Base-by-base conservation (phyloP, 2,329 filamentous ascomycete genomes). In the Penicillium verrucosum region DNA sequence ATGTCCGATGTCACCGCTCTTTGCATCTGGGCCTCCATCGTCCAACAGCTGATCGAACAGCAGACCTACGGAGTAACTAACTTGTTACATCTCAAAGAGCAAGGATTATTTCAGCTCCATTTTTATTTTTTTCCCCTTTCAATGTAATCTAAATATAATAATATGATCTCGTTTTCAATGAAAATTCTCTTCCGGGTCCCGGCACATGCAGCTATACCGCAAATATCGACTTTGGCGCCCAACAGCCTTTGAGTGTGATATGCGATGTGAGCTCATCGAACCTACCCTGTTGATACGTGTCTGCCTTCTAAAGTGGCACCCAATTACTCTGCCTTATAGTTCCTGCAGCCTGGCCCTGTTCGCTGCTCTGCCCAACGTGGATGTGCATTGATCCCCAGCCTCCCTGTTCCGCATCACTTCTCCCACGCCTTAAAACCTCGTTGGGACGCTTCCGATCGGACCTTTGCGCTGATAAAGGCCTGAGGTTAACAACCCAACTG, bases 1-100 rank as follows among this genome's bases (percentile, higher is more conserved):
- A 40, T 4, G 0, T 11, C 37, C 38, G 10, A 25, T 21, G 71
- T 72, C 70, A 72, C 69, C 70, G 69, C 67, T 67, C 67, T 65
- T 62, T 63, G n/a, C 21, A 38, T 18, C 36, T 38, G 34, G 16
- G 34, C 16, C 10, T n/a, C 5, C 16, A 10, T 37, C n/a, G 12
- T 42, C 21, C 5, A 25, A 16, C 44, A 46, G 30, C 30, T 46
- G 43, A 34, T 30, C n/a, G 2, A 21, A 21, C 21, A 21, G 21
- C 21, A 21, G 21, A 21, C 21, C 21, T 21, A 21, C 21, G 21
- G 21, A 21, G 21, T 21, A 18, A 18, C 18, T 18, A 18, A 18
- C 18, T 18, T 1, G 18, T 18, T 18, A 18, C 18, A 21, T 21
- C 21, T 21, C 21, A 21, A 21, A 21, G 11, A 45, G 10, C n/a